Evolutionary conservation across 305 asterid genomes (phyloP).

Genomic region (Rubia peregrina): DNA sequence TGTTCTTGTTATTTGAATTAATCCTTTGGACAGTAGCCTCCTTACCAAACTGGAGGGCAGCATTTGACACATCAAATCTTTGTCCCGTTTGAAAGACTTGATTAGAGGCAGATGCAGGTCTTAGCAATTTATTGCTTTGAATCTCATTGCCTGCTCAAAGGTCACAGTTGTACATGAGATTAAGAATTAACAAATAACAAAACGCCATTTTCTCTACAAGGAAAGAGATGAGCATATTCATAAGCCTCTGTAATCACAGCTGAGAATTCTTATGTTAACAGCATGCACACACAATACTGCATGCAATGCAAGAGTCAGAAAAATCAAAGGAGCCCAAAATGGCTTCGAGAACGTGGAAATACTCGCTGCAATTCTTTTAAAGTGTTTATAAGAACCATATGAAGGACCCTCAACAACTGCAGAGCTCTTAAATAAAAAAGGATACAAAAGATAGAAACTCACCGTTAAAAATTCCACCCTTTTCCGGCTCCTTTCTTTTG

Average conservation of each 20-base stretch:
- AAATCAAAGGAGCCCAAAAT: not conserved
- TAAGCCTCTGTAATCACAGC: constrained; percentile 1
- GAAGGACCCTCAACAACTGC: constrained; percentile 2
- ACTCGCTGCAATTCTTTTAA: not conserved
- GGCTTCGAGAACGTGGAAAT: not conserved
- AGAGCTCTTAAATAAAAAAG: not conserved
- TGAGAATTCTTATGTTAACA: not conserved
- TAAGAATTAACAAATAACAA: not conserved
- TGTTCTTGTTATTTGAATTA: constrained; percentile 22
- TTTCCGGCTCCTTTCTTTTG: constrained; percentile 36
- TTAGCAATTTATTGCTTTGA: constrained; percentile 29
- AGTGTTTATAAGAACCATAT: not conserved
- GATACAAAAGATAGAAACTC: constrained; percentile 26
- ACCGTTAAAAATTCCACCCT: constrained; percentile 49
- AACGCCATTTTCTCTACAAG: not conserved
- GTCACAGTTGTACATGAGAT: constrained; percentile 10
- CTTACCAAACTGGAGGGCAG: constrained; percentile 15
- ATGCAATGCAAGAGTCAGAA: not conserved
- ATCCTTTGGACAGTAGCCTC: constrained; percentile 18
- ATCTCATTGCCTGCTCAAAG: constrained; percentile 33
- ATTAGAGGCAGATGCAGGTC: constrained; percentile 32
- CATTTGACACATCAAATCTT: constrained; percentile 22
- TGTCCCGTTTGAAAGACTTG: constrained; percentile 30
- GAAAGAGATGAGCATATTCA: constrained; percentile 17
- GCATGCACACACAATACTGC: not conserved